Evolutionary conservation across 768 basidiomycete species (phyloP), one percentile per base, ranked within the genome.

Genomic region (Termitomyces sp.): DNA sequence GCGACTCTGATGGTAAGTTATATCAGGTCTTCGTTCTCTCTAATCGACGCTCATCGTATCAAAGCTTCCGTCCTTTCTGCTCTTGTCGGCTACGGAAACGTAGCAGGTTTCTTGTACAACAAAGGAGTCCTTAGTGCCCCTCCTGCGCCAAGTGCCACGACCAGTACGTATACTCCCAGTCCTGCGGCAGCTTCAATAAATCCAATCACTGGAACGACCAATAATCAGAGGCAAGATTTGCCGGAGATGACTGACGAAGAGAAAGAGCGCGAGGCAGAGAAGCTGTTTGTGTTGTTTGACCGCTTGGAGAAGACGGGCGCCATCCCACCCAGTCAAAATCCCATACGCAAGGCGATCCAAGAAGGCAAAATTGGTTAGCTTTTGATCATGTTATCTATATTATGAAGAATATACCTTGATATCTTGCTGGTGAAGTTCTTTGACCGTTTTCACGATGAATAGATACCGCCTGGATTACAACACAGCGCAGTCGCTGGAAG

Each of bases 251-350:
- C 93, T 0, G 88, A 95, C 31, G 94, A 95, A 68, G 96, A 99
- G 78, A 97, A 96, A 70, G 93, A 97, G 68, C 75, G 74, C 10
- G 97, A 99, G 73, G 89, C 94, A 54, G 95, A 98, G 76, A 87
- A 87, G 66, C 76, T 99, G 42, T 92, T 98, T 66, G 85, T 90
- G 34, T 77, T 98, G 20, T 98, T 99, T 66, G 92, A 97, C 61
- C 78, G 95, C 48, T 76, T 98, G 61, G 91, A 94, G 68, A 84
- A 77, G 70, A 86, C 77, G 46, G 91, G 92, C 22, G 81, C 84
- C 45, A 66, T 92, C 33, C 81, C 83, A 12, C 75, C 83, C 20
- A 77, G 75, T 47, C 82, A 83, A 62, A 90, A 90, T 67, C 90
- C 88, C 6, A 82, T 91, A 61, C 79, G 90, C 54, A 86, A 81